Percentiles rank a stretch among this genome's conserved stretches.
These are phyloP conservation scores for Aspergillus proliferans DNA, from an alignment of 2,329 filamentous ascomycete genomes.

Conservation along the genomic window DNA sequence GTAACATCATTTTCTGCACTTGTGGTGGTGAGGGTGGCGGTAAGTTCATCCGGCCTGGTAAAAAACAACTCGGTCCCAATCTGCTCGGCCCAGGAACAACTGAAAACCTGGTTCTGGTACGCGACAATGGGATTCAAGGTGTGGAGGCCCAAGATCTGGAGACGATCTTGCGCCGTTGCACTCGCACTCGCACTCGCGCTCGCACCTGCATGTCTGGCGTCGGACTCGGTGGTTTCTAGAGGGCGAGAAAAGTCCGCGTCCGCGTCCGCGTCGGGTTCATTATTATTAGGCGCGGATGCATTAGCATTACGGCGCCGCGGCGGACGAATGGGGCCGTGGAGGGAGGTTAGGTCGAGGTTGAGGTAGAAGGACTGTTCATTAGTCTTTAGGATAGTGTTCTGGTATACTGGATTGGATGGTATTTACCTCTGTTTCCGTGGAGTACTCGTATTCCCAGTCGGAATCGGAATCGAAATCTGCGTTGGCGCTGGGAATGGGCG, in stretches of 20 bases:
- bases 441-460: conserved; percentile 59
- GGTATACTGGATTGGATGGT: too few relatives aligned
- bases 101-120: conserved; percentile 71
- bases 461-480: conserved; percentile 35
- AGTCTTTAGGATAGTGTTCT: too few relatives aligned
- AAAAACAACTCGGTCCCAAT: conserved; percentile 82
- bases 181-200: background rate
- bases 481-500: conserved; percentile 6
- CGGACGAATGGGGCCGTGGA: conserved; percentile 33
- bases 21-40: conserved; percentile 12
- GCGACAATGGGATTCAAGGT: conserved; percentile 69
- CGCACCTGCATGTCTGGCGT: background rate
- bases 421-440: conserved; percentile 47
- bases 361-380: conserved; percentile 50
- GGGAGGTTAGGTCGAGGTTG: conserved; percentile 52
- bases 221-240: conserved; percentile 32
- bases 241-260: conserved; percentile 12
- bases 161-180: conserved; percentile 28
- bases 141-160: conserved; percentile 82
- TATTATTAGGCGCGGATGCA: too few relatives aligned
- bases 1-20: conserved; percentile 39
- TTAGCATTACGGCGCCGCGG: conserved; percentile 19
- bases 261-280: conserved; percentile 24
- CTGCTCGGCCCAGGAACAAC: conserved; percentile 73
- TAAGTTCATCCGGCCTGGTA: conserved; percentile 36